Conservation (phyloP, 202 grass and related monocot species). For the Tripidium arundinaceum region DNA sequence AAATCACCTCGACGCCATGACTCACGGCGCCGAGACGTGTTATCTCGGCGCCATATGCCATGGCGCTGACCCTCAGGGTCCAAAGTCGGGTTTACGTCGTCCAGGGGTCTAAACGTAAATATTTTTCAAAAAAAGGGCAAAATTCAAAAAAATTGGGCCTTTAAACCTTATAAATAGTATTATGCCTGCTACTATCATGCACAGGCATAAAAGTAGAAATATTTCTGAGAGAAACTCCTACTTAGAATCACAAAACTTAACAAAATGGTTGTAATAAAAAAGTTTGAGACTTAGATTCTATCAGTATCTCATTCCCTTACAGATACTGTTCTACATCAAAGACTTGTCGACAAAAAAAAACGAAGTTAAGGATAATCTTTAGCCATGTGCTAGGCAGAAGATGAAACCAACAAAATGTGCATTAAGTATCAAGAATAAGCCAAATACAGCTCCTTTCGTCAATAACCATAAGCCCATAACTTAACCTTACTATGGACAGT, state of each 20-base stretch:
- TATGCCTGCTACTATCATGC: neutral
- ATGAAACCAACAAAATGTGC: neutral
- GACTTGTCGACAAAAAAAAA: neutral
- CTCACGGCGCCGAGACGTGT: too few relatives aligned
- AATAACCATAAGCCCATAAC: neutral
- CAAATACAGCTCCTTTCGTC: neutral
- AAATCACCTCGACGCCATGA: too few relatives aligned
- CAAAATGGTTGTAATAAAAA: neutral
- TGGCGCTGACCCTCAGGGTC: too few relatives aligned
- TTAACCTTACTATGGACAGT: neutral
- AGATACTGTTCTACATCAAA: neutral
- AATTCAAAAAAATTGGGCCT: too few relatives aligned
- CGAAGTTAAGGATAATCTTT: neutral
- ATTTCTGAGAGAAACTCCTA: neutral
- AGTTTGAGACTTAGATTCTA: neutral
- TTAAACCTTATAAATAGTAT: neutral
- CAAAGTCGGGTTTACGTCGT: too few relatives aligned
- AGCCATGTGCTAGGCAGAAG: neutral
- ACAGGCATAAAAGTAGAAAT: neutral
- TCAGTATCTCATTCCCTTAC: neutral
- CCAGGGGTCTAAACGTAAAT: too few relatives aligned
- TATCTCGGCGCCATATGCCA: too few relatives aligned
- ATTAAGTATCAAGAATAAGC: neutral
- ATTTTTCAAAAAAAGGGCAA: too few relatives aligned
- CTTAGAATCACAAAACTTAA: neutral